Percentiles rank a stretch among this genome's conserved stretches.
phyloP scores from a whole-genome alignment of 495 filamentous ascomycete species.

The Penicillium riverlandense region DNA sequence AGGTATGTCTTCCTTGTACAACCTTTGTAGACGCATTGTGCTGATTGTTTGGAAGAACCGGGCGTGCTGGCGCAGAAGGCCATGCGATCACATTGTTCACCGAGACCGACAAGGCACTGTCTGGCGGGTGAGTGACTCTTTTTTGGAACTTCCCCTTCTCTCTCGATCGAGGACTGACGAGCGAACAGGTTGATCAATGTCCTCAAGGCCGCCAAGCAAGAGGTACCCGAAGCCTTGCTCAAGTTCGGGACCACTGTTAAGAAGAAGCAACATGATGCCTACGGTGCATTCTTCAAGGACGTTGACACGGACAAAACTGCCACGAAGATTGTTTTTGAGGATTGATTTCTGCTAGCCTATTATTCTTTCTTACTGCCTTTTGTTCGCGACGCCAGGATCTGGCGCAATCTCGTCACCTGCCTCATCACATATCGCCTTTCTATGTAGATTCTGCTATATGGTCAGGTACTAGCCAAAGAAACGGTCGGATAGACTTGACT shows the following conservation, averaged over 20 bases:
- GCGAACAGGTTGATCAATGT: conserved; percentile 73
- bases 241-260: conserved; percentile 98
- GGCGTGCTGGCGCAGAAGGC: conserved; percentile 79
- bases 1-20: conserved; percentile 21
- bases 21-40: not conserved
- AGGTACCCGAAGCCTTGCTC: conserved; percentile 77
- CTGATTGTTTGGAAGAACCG: conserved; percentile 44
- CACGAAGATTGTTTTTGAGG: conserved; percentile 90
- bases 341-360: conserved; percentile 27
- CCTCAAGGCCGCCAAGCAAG: conserved; percentile 78
- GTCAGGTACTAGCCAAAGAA: conserved; percentile 5
- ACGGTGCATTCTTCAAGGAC: conserved; percentile 90
- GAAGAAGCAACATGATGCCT: conserved; percentile 90
- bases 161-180: conserved; percentile 7
- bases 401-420: conserved; percentile 36
- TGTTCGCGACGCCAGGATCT: conserved; percentile 12
- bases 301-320: conserved; percentile 66
- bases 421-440: conserved; percentile 52
- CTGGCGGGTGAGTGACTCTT: conserved; percentile 61
- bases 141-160: conserved; percentile 1
- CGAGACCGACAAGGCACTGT: conserved; percentile 81
- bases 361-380: conserved; percentile 15
- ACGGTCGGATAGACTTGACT: conserved; percentile 25
- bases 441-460: conserved; percentile 41
- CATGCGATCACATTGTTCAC: conserved; percentile 90